Evolutionary conservation across 768 basidiomycete genomes (phyloP).

Genomic region (Wakefieldia striispora): DNA sequence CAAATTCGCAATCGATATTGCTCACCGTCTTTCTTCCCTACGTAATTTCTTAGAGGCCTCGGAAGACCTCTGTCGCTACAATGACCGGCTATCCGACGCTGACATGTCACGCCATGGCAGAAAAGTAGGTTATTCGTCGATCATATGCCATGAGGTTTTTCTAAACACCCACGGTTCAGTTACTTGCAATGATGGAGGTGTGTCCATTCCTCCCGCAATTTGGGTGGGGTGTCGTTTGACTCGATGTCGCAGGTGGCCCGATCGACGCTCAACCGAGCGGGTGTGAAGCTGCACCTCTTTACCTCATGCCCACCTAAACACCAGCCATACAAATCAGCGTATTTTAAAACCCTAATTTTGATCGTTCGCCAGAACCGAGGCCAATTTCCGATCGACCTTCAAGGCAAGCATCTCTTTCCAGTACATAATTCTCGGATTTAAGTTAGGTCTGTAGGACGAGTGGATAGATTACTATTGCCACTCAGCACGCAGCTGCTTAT

Average conservation of each 20-base stretch:
- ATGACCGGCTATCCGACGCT: constrained; percentile 14
- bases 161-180: constrained; percentile 30
- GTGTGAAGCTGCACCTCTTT: constrained; percentile 45
- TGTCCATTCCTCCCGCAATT: constrained; percentile 14
- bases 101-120: constrained; percentile 25
- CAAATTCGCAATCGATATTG: constrained; percentile 30
- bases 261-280: constrained; percentile 42
- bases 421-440: neutral
- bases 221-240: neutral
- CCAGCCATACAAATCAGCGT: constrained; percentile 44
- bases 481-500: constrained; percentile 32
- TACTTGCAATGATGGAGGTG: constrained; percentile 54
- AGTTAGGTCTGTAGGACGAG: constrained; percentile 24
- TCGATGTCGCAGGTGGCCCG: constrained; percentile 40
- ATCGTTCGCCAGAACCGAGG: constrained; percentile 35
- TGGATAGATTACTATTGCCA: constrained; percentile 33
- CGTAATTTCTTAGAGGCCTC: constrained; percentile 30
- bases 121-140: constrained; percentile 19
- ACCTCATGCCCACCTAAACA: constrained; percentile 41
- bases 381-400: constrained; percentile 25
- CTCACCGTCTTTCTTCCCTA: constrained; percentile 30
- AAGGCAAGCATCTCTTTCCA: constrained; percentile 15
- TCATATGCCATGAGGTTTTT: neutral
- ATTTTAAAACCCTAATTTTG: constrained; percentile 47
- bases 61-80: constrained; percentile 22